Conservation (phyloP, 768 basidiomycete genomes). For the Neoboletus magnificus region DNA sequence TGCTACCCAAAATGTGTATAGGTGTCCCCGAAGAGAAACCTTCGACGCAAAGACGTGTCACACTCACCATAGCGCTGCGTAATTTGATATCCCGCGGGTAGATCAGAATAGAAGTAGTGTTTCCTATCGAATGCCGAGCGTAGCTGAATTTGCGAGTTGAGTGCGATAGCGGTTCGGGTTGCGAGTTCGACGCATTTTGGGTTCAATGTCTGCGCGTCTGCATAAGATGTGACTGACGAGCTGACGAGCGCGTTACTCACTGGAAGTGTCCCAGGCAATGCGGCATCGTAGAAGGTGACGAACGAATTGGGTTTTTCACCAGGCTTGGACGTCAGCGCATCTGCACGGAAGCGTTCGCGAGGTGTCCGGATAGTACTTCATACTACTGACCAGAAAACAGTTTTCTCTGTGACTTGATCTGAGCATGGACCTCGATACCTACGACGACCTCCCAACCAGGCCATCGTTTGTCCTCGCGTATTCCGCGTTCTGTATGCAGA, state of each 20-base stretch:
- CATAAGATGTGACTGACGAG: neutral
- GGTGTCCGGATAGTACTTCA: neutral
- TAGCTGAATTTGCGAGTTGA: slow-evolving; percentile 59
- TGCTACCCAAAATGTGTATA: slow-evolving; percentile 41
- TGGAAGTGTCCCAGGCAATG: slow-evolving; percentile 90
- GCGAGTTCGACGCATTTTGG: slow-evolving; percentile 74
- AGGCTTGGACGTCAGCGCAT: slow-evolving; percentile 38
- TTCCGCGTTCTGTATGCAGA: slow-evolving; percentile 5
- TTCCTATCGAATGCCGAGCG: slow-evolving; percentile 91
- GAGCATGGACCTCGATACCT: slow-evolving; percentile 95
- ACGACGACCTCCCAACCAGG: slow-evolving; percentile 88
- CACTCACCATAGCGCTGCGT: slow-evolving; percentile 86
- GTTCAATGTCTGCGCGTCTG: slow-evolving; percentile 41
- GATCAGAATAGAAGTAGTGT: slow-evolving; percentile 96
- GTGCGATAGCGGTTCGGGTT: slow-evolving; percentile 75
- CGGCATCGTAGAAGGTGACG: slow-evolving; percentile 79
- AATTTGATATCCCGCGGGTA: slow-evolving; percentile 94
- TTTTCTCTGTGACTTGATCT: slow-evolving; percentile 83
- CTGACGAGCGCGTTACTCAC: slow-evolving; percentile 42
- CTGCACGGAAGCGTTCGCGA: slow-evolving; percentile 31
- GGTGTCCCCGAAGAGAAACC: neutral
- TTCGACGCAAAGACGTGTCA: neutral
- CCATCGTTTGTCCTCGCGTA: slow-evolving; percentile 46
- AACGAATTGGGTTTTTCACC: slow-evolving; percentile 65
- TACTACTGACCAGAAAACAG: slow-evolving; percentile 75